Evolutionary conservation across 202 grass and related monocot species (phyloP), one percentile per base, ranked within the genome.

Genomic region (Bolboschoenoplectus hybrid): DNA sequence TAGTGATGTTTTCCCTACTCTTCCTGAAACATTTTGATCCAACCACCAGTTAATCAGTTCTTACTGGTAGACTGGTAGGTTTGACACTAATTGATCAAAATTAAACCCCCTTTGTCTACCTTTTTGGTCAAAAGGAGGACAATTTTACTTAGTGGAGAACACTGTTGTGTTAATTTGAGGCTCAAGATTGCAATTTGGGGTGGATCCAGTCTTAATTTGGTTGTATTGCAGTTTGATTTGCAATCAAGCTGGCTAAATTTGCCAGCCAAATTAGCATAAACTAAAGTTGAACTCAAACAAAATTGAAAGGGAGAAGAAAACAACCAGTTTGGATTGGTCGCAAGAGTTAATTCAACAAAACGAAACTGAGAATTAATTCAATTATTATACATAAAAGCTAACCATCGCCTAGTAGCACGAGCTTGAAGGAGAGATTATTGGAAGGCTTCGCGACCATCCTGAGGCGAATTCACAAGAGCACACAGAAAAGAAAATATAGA

Each of bases 1-100:
- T 68, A 97, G 94, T 81, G 91, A 93, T 50, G 94, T 93, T 93
- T 97, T 93, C 60, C 94, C 94, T 73, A 97, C 94, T 82, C 89
- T 83, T 19, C 91, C 94, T 94, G 51, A 80, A 85, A 44, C 19
- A 83, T 10, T 39, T 26, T 9, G 17, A 77, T 19, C 72, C 12
- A 47, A 57, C 12, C 17, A 67, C 4, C 26, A 64, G 11, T 34
- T 40, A 53, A 69, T 34, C 35, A 71, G 11, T 73, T 16, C 55
- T 81, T 26, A 26, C 26, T 26, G 26, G 26, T 26, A 26, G 26
- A 16, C 53, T 62, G 73, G 49, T 84, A 53, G 20, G 47, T 58
- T 82, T 66, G 17, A 52, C 10, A 89, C 83, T 46, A 45, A 14
- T 78, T 61, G 9, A 36, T 49, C 5, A 65, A 5, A 85, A 40